phyloP scores from a whole-genome alignment of 306 rosid genomes.

The Cicer chorassanicum region DNA sequence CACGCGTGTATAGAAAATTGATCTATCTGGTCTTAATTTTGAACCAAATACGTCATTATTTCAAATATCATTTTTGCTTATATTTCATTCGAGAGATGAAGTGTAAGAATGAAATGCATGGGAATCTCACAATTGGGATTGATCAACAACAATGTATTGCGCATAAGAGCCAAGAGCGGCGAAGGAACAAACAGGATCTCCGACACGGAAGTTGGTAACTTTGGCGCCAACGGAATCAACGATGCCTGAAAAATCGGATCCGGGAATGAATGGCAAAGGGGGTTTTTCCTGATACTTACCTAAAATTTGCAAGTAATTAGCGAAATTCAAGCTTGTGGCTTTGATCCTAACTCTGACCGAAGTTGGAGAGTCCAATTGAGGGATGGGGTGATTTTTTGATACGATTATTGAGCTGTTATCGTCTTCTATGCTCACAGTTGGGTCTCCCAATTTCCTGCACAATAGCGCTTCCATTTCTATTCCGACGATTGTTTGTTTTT shows the following conservation, averaged over 20 bases:
- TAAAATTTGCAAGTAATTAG: conserved; percentile 78
- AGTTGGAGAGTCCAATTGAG: conserved; percentile 64
- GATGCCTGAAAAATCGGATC: conserved; percentile 84
- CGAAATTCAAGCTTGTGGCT: conserved; percentile 94
- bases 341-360: conserved; percentile 77
- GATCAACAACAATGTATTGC: conserved; percentile 71
- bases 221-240: conserved; percentile 79
- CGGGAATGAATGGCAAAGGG: conserved; percentile 78
- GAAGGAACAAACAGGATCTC: conserved; percentile 81
- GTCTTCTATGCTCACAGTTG: conserved; percentile 50
- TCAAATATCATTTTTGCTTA: no score
- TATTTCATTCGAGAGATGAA: no score
- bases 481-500: no score
- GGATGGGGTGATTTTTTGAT: conserved; percentile 63
- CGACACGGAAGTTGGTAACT: conserved; percentile 65
- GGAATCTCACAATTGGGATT: conserved; percentile 64
- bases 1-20: not conserved
- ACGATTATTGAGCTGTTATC: conserved; percentile 55
- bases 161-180: conserved; percentile 74
- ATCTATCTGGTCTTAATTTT: no score
- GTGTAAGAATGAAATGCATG: no score
- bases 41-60: no score
- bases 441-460: conserved; percentile 88
- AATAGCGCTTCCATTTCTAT: conserved; percentile 78
- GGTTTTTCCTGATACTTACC: conserved; percentile 84